phyloP scores from a whole-genome alignment of 1,284 basidiomycete species.

The Trichosporon inkin region DNA sequence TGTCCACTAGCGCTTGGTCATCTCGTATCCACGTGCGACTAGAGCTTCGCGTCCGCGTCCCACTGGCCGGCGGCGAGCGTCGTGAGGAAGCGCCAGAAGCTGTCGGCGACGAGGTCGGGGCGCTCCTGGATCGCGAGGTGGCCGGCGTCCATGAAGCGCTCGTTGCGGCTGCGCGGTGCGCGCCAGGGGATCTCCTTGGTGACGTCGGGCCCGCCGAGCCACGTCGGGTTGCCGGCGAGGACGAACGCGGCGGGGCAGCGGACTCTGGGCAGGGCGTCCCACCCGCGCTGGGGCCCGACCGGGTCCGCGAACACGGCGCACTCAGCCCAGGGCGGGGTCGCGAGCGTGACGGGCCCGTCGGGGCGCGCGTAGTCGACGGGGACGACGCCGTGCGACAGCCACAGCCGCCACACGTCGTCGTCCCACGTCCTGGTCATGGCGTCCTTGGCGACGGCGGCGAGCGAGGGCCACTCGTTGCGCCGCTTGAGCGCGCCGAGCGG shows the following conservation, averaged over 20 bases:
- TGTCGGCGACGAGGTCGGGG: constrained; percentile 33
- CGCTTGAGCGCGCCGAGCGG: constrained; percentile 58
- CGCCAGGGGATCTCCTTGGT: constrained; percentile 35
- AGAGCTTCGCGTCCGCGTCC: constrained; percentile 5
- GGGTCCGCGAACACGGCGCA: constrained; percentile 37
- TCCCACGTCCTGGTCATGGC: constrained; percentile 51
- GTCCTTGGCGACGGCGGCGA: constrained; percentile 57
- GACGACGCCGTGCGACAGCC: constrained; percentile 64
- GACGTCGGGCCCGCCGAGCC: constrained; percentile 29
- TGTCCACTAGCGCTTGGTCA: no score
- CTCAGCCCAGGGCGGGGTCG: constrained; percentile 39
- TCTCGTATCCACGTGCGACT: no score
- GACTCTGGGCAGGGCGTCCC: constrained; percentile 35
- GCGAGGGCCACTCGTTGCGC: constrained; percentile 59
- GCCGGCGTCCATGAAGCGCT: constrained; percentile 31
- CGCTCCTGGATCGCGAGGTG: constrained; percentile 36
- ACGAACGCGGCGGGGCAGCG: constrained; percentile 33
- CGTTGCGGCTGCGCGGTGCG: constrained; percentile 28
- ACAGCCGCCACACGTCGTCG: constrained; percentile 58
- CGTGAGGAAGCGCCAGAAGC: constrained; percentile 30
- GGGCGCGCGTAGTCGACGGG: constrained; percentile 25
- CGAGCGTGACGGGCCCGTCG: constrained; percentile 28
- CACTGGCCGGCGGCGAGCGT: constrained; percentile 14
- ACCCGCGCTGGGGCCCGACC: constrained; percentile 29
- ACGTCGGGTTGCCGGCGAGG: constrained; percentile 20